Base-by-base conservation (phyloP, 352 stramenopile genomes). In the Pythium volutum region DNA sequence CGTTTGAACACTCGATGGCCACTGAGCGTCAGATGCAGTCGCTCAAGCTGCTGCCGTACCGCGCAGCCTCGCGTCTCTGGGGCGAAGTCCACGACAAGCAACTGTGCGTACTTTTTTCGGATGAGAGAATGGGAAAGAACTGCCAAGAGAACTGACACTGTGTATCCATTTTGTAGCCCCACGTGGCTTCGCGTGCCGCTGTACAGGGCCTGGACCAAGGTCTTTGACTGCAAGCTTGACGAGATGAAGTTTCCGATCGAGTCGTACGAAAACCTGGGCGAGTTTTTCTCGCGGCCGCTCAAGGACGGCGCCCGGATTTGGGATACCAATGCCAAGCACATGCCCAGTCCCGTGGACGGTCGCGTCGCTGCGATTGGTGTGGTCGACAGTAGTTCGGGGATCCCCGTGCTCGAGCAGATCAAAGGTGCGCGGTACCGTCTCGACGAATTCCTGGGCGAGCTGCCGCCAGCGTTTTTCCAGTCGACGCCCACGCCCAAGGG, bases 241-340 rank as follows among this genome's bases (percentile, higher is more conserved):
- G 86, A 93, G 59, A 91, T 93, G 82, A 84, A 84, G 69, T 90
- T 87, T 53, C 80, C 82, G 33, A 73, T 91, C 39, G 71, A 84
- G 51, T 60, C 76, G 42, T 95, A 95, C 49, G 65, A 53, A 8
- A 95, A 93, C 63, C 70, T 95, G 6, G 79, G 79, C 43, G 84
- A 93, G 68, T 95, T 93, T 60, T 95, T 95, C 64, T 90, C 81
- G 23, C 79, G 86, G 5, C 84, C 84, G 26, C 56, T 95, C 14
- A 93, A 91, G 59, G 79, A 89, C 33, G 81, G 79, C 27, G 59
- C 53, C 8, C 79, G 81, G 31, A 56, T 62, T n/a, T 88, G 87
- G 39, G 71, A 84, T 50, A 59, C 34, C 2, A 36, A 67, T 47
- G 49, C 42, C 39, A 57, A 55, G 56, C 63, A 62, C 34, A 59